Evolutionary conservation across 2,329 filamentous ascomycete species (phyloP).

Genomic region (Phaeoacremonium minimum): DNA sequence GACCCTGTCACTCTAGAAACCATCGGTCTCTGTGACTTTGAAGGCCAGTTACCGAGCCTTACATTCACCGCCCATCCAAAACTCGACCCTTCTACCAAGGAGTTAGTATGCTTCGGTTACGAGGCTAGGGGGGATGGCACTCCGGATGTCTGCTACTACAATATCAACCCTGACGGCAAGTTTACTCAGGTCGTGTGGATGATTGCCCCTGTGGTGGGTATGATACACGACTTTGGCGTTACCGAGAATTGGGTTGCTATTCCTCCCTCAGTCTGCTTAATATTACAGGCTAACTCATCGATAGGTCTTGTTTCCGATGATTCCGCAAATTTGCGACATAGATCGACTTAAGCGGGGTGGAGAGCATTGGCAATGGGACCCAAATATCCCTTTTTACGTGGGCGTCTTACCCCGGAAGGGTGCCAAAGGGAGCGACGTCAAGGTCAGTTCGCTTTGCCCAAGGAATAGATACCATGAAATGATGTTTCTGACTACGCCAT

Average conservation of each 20-base stretch:
- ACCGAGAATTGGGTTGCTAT: conserved; percentile 35
- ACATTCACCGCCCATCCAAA: conserved; percentile 39
- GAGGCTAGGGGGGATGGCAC: conserved; percentile 34
- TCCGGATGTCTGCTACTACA: conserved; percentile 29
- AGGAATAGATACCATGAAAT: conserved; percentile 22
- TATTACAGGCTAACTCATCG: not conserved
- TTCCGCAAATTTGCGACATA: conserved; percentile 25
- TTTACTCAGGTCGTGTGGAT: conserved; percentile 20
- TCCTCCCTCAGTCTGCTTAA: not conserved
- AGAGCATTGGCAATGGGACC: conserved; percentile 33
- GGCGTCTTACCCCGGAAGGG: conserved; percentile 15
- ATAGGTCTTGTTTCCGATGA: conserved; percentile 24
- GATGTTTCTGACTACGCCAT: conserved; percentile 6
- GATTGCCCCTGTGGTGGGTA: conserved; percentile 25
- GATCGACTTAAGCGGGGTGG: conserved; percentile 30
- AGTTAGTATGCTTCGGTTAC: conserved; percentile 34
- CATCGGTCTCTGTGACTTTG: conserved; percentile 32
- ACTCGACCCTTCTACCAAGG: conserved; percentile 30
- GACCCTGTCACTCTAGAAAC: conserved; percentile 35
- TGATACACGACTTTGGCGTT: conserved; percentile 37
- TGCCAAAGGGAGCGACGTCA: conserved; percentile 24
- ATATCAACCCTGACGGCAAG: conserved; percentile 19
- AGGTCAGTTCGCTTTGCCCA: conserved; percentile 18
- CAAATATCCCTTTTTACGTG: conserved; percentile 15
- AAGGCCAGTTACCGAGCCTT: conserved; percentile 29